Evolutionary conservation across 1,139 yeast species (phyloP), one percentile per base, ranked within the genome.

Genomic region (Protomyces pachydermus): DNA sequence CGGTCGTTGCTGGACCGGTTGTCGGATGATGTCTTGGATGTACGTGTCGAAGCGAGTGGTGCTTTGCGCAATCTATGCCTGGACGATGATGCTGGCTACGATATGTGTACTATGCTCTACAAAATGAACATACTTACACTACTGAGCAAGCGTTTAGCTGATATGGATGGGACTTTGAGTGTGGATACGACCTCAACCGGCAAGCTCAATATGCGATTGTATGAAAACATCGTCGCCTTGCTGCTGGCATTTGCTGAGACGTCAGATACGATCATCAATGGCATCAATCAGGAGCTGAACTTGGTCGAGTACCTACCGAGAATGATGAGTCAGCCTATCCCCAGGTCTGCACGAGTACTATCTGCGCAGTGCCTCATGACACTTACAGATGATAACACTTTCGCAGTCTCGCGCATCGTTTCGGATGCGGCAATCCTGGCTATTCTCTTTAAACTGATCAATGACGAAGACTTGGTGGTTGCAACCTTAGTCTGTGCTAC

Each of bases 41-140:
- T 89, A 60, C 85, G 87, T 16, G 87, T 88, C 25, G 96, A 88
- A 70, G 81, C 91, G 0, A 87, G 83, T 72, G 97, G 96, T 1
- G 78, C 91, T 60, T 76, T 93, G 69, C 81, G 97, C 72, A 90
- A 88, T 72, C 72, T 91, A 63, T 86, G 87, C 3, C 79, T 89
- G 60, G 96, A 90, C 37, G 72, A 52, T 10, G 23, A 20, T 16
- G 96, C 90, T 75, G 98, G 97, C n/a, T 85, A 89, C 70, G 96
- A 89, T 68, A 82, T 89, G 35, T 84, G 91, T 46, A 81, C 83
- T 37, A 84, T 82, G 73, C 74, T 88, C 65, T 87, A 95, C 88
- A 82, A 97, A 73, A 84, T 85, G 34, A 84, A 87, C 67, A 83
- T 93, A 57, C 85, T 96, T 86, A 78, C 81, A 0, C 54, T 56